Evolutionary conservation across 257 asterid genomes (phyloP).

Genomic region (Scutellaria galericulata): DNA sequence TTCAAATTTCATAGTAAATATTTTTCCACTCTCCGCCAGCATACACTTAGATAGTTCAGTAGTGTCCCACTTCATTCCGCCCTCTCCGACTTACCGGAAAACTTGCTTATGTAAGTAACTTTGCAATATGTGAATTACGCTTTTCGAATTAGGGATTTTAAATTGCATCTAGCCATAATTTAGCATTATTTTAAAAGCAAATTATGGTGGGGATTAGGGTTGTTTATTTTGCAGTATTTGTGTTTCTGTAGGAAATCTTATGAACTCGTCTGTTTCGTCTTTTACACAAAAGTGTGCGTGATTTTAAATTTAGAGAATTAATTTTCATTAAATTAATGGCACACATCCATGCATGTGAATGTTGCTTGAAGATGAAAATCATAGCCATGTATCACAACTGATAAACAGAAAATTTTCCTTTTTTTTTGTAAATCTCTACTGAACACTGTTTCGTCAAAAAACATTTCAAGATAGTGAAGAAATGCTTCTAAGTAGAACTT

Average conservation of each 20-base stretch:
- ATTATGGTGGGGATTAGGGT: not conserved
- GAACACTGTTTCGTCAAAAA: not conserved
- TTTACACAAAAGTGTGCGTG: not conserved
- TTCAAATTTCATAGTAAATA: no score
- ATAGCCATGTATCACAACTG: not conserved
- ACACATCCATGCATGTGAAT: not conserved
- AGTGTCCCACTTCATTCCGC: no score
- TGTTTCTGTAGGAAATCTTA: no score
- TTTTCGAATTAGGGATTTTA: conserved; percentile 3
- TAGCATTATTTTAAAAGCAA: not conserved
- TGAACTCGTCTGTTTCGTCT: no score
- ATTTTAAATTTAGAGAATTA: not conserved
- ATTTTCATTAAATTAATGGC: not conserved
- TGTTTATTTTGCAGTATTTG: not conserved
- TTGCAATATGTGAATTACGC: not conserved
- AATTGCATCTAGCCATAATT: not conserved
- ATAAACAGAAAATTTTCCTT: not conserved
- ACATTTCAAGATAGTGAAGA: conserved; percentile 31
- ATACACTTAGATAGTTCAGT: no score
- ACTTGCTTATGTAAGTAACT: not conserved
- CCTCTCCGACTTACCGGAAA: not conserved
- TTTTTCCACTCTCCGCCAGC: no score
- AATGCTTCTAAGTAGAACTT: conserved; percentile 57
- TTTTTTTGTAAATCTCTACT: no score
- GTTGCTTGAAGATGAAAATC: not conserved